phyloP scores from a whole-genome alignment of 1,284 basidiomycete genomes.

The Athelia sp. region DNA sequence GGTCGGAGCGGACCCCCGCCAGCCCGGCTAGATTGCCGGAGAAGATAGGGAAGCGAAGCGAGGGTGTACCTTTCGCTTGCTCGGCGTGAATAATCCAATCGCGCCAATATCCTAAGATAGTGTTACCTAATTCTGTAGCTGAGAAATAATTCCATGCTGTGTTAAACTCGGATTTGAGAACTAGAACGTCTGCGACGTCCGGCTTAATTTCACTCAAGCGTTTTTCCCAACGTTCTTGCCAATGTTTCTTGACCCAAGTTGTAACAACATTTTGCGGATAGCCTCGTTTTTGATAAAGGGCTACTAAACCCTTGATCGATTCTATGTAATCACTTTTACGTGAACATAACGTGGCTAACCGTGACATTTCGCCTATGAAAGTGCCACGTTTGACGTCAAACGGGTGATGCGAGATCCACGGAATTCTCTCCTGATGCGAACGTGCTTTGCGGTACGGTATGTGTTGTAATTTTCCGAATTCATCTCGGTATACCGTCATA shows the following conservation, averaged over 20 bases:
- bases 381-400: neutral
- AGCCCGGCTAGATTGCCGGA: neutral
- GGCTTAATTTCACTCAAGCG: neutral
- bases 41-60: neutral
- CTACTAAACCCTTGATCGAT: neutral
- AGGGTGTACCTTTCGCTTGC: neutral
- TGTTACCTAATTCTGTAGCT: neutral
- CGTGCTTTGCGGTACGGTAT: neutral
- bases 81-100: neutral
- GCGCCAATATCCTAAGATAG: neutral
- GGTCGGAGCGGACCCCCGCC: too few relatives aligned
- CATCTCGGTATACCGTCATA: neutral
- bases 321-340: neutral
- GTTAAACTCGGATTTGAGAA: neutral
- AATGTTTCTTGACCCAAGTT: neutral
- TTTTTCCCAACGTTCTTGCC: too few relatives aligned
- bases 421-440: neutral
- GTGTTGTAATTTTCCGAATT: neutral
- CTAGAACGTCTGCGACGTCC: neutral
- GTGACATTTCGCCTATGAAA: neutral
- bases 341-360: neutral
- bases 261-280: neutral
- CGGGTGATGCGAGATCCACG: neutral
- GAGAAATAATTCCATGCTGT: neutral
- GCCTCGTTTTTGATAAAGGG: neutral